Percentiles rank a stretch among this genome's conserved stretches.
phyloP scores from a whole-genome alignment of 352 stramenopile species.

The Pythium phragmiticola region DNA sequence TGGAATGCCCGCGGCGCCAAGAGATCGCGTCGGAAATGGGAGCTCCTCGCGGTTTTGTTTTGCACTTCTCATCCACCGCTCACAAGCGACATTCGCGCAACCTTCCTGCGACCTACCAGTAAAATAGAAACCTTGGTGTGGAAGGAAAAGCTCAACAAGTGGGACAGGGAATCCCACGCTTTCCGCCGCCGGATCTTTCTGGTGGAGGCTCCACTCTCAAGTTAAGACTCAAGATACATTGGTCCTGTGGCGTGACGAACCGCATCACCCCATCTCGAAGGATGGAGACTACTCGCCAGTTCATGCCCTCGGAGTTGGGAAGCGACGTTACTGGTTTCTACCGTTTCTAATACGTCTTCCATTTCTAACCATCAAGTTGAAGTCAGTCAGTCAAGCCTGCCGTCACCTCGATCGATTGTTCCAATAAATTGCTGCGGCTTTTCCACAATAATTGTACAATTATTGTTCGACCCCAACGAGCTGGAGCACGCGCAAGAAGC shows the following conservation, averaged over 20 bases:
- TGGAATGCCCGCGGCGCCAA: background rate
- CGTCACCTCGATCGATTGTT: background rate
- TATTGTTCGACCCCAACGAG: constrained; percentile 8
- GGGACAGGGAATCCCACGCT: constrained; percentile 1
- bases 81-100: constrained; percentile 20
- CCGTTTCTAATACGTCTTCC: background rate
- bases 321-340: background rate
- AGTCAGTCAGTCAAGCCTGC: background rate
- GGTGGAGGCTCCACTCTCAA: background rate
- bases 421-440: background rate
- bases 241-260: background rate
- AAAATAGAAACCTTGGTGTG: constrained; percentile 13
- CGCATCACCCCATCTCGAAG: too few species aligned
- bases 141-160: background rate
- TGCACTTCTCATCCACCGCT: constrained; percentile 6
- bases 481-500: constrained; percentile 21
- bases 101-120: constrained; percentile 7
- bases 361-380: constrained; percentile 13
- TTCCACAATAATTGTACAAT: background rate
- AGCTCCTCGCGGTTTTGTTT: background rate
- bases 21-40: background rate
- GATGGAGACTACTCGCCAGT: too few species aligned
- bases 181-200: background rate
- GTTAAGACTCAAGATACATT: background rate
- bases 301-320: too few species aligned